These are phyloP conservation scores for Fagopyrum tataricum DNA, from an alignment of 148 eudicot genomes.

Conservation along the genomic window DNA sequence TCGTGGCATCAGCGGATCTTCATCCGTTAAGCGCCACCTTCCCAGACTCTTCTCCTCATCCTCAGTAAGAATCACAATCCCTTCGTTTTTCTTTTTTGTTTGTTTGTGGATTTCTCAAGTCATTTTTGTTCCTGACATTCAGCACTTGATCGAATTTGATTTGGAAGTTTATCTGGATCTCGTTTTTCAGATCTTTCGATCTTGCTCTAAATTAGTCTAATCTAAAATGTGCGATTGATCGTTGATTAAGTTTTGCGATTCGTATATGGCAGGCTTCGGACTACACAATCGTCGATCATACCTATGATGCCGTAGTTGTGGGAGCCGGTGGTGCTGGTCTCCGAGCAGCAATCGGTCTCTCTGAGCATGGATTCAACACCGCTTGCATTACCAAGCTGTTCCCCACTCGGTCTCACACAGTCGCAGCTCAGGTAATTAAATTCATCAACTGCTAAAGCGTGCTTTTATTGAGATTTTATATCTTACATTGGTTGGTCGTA, in stretches of 20 bases:
- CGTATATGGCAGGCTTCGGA: conserved; percentile 13
- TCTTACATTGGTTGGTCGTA: too few species aligned
- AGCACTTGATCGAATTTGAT: background rate
- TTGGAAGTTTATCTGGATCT: too few species aligned
- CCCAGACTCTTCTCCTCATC: conserved; percentile 56
- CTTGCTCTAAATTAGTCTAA: background rate
- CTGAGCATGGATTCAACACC: conserved; percentile 95
- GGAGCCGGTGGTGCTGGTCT: conserved; percentile 99
- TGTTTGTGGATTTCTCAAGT: background rate
- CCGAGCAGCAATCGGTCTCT: conserved; percentile 92
- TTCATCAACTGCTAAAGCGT: too few species aligned
- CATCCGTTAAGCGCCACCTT: conserved; percentile 20
- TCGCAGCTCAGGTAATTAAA: conserved; percentile 78
- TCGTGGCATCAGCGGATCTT: conserved; percentile 43
- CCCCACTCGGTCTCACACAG: conserved; percentile 95
- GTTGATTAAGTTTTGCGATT: conserved; percentile 9
- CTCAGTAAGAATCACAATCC: conserved; percentile 31
- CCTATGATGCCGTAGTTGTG: conserved; percentile 94
- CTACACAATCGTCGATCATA: conserved; percentile 87
- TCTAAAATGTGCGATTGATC: too few species aligned
- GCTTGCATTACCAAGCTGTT: conserved; percentile 98
- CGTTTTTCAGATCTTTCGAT: too few species aligned
- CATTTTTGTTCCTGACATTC: background rate
- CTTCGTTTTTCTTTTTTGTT: too few species aligned
- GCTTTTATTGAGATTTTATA: too few species aligned